Evolutionary conservation across 495 filamentous ascomycete genomes (phyloP).

Genomic region (Aspergillus bertholletiae): DNA sequence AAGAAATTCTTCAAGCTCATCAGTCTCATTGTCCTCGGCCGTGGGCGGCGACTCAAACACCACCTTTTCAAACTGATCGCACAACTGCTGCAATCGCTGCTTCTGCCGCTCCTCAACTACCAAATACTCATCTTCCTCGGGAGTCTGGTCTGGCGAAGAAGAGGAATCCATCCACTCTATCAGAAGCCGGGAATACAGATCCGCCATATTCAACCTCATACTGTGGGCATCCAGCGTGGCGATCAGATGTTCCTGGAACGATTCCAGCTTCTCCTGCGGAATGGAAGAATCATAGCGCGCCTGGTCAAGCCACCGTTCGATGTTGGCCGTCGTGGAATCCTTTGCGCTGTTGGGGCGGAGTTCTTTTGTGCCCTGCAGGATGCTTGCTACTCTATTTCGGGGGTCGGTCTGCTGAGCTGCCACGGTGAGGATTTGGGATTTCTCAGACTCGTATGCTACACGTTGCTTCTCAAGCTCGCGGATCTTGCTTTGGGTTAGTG

Average conservation of each 20-base stretch:
- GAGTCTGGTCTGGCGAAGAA: slow-evolving; percentile 11
- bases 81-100: slow-evolving; percentile 20
- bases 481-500: slow-evolving; percentile 55
- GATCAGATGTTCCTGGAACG: slow-evolving; percentile 42
- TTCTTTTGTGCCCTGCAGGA: slow-evolving; percentile 11
- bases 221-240: slow-evolving; percentile 45
- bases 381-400: slow-evolving; percentile 5
- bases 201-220: slow-evolving; percentile 49
- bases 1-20: slow-evolving; percentile 45
- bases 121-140: slow-evolving; percentile 15
- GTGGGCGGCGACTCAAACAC: slow-evolving; percentile 49
- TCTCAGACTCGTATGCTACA: slow-evolving; percentile 38
- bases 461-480: slow-evolving; percentile 51
- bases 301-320: slow-evolving; percentile 39
- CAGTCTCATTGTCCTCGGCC: no score
- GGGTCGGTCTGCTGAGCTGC: slow-evolving; percentile 4
- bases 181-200: slow-evolving; percentile 54
- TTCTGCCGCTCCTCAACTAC: slow-evolving; percentile 26
- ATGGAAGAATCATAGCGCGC: slow-evolving; percentile 39
- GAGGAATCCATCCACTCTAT: slow-evolving; percentile 52
- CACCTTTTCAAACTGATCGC: slow-evolving; percentile 46
- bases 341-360: slow-evolving; percentile 9
- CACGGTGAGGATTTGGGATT: slow-evolving; percentile 15
- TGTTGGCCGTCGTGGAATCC: slow-evolving; percentile 18
- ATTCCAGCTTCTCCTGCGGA: slow-evolving; percentile 23